Conservation (phyloP, 2,329 filamentous ascomycete species). For the Meredithiella fracta region DNA sequence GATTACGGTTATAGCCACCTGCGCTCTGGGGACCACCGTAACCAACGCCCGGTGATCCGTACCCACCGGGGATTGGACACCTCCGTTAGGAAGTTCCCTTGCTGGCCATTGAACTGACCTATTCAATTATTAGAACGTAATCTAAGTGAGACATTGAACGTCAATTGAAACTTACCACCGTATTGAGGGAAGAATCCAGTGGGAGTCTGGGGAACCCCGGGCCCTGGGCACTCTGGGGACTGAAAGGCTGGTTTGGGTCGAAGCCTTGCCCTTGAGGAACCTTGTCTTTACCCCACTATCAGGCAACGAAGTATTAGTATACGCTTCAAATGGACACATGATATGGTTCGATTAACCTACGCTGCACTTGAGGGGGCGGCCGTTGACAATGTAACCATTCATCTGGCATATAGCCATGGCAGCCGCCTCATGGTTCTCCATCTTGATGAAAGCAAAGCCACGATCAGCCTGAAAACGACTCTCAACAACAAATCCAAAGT, state of each 20-base stretch:
- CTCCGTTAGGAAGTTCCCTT: slow-evolving; percentile 45
- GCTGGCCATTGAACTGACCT: slow-evolving; percentile 47
- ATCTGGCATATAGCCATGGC: slow-evolving; percentile 97
- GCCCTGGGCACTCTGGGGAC: slow-evolving; percentile 57
- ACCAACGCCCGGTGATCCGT: slow-evolving; percentile 51
- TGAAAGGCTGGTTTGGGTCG: slow-evolving; percentile 53
- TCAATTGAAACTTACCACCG: slow-evolving; percentile 43
- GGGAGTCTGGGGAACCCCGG: slow-evolving; percentile 60
- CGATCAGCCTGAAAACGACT: slow-evolving; percentile 96
- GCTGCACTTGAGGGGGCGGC: slow-evolving; percentile 92
- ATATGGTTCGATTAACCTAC: slow-evolving; percentile 43
- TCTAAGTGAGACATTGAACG: not conserved
- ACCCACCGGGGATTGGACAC: slow-evolving; percentile 43
- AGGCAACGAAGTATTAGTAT: slow-evolving; percentile 19
- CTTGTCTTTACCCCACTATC: slow-evolving; percentile 96
- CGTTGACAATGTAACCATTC: slow-evolving; percentile 95
- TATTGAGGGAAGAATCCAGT: slow-evolving; percentile 87
- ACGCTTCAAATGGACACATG: not conserved
- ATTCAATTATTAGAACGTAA: slow-evolving; percentile 20
- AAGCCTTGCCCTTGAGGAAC: slow-evolving; percentile 67
- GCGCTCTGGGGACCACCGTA: slow-evolving; percentile 60
- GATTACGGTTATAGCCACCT: slow-evolving; percentile 70
- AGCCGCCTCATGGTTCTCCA: slow-evolving; percentile 96
- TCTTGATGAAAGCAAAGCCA: slow-evolving; percentile 97
- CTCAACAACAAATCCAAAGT: slow-evolving; percentile 95